Conservation (phyloP, 1,284 basidiomycete genomes). For the Ceratobasidium sp. region DNA sequence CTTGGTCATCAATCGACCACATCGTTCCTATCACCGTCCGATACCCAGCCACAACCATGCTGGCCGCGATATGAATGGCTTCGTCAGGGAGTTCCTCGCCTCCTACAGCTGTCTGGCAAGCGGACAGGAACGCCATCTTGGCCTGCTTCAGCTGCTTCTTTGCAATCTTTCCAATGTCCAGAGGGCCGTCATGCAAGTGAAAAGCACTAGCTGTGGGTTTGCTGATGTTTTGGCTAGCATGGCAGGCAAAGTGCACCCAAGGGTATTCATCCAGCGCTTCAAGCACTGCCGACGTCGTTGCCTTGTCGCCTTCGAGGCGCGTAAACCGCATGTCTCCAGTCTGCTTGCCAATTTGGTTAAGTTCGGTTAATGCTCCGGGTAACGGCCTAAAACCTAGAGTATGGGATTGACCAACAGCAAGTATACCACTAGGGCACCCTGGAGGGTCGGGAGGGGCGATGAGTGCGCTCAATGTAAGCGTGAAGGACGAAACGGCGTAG, state of each 20-base stretch:
- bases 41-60: constrained; percentile 33
- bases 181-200: constrained; percentile 4
- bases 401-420: background rate
- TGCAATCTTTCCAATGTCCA: constrained; percentile 2
- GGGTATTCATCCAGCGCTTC: background rate
- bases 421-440: background rate
- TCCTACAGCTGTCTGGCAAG: constrained; percentile 37
- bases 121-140: constrained; percentile 38
- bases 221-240: constrained; percentile 10
- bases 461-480: constrained; percentile 49
- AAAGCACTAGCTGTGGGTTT: constrained; percentile 7
- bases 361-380: background rate
- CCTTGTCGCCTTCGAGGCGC: background rate
- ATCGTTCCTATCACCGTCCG: constrained; percentile 36
- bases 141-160: background rate
- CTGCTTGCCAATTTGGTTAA: background rate
- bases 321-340: background rate
- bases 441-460: background rate
- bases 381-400: background rate
- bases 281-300: background rate
- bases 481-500: constrained; percentile 53
- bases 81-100: constrained; percentile 21
- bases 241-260: constrained; percentile 35
- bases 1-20: constrained; percentile 38
- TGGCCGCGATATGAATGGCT: constrained; percentile 32